A percentile compares a stretch with the other conserved stretches of the same genome.
Evolutionary conservation across 345 rosid genomes (phyloP).

Genomic region (Ceriops tagal): DNA sequence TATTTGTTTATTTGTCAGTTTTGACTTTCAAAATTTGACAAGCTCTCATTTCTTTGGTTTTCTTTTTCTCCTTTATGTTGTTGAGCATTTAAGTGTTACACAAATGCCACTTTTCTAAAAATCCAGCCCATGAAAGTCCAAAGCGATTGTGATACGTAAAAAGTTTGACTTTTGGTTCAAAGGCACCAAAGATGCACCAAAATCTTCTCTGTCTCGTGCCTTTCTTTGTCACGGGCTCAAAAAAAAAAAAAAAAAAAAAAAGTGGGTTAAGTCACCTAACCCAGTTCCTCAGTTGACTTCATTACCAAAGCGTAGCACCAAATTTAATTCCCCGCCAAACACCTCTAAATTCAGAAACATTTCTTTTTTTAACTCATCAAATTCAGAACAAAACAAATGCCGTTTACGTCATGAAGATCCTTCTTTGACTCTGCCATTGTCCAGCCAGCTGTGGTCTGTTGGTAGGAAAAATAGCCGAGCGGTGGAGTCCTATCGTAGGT

Average conservation of each 20-base stretch:
- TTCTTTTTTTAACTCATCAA: neutral
- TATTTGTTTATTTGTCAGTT: neutral
- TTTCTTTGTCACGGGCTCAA: neutral
- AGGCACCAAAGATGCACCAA: too few relatives aligned
- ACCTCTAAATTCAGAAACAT: neutral
- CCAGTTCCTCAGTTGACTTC: conserved; percentile 34
- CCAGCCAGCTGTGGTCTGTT: too few relatives aligned
- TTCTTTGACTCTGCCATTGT: neutral
- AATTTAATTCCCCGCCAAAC: neutral
- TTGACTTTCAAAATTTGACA: neutral
- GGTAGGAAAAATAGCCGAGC: too few relatives aligned
- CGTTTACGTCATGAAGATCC: conserved; percentile 11
- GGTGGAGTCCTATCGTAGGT: too few relatives aligned
- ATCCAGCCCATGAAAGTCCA: neutral
- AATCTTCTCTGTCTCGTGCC: too few relatives aligned
- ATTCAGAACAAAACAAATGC: neutral
- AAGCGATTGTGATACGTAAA: neutral
- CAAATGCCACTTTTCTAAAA: neutral
- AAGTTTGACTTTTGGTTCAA: too few relatives aligned
- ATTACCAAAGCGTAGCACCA: neutral
- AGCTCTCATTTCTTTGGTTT: neutral
- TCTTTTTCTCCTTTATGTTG: neutral
- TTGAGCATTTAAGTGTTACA: neutral
- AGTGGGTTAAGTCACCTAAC: conserved; percentile 33
- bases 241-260: neutral